These are phyloP conservation scores for Xylaria scruposa DNA, from an alignment of 495 filamentous ascomycete genomes.

Conservation along the genomic window DNA sequence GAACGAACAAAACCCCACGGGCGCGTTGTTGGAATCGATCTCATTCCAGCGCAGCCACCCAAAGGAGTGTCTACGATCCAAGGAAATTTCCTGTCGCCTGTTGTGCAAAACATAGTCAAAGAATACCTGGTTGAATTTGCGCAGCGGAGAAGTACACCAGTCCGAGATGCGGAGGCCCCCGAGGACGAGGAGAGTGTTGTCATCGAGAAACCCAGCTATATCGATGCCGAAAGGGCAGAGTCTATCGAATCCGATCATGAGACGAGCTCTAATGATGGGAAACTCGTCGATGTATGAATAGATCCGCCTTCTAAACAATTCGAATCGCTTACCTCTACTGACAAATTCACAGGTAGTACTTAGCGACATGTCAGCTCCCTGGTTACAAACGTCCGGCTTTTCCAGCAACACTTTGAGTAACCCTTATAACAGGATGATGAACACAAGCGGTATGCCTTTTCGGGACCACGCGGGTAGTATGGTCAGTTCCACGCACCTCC, in stretches of 20 bases:
- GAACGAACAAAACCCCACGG: constrained; percentile 77
- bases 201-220: constrained; percentile 55
- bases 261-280: constrained; percentile 41
- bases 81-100: constrained; percentile 80
- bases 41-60: constrained; percentile 90
- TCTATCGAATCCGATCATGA: constrained; percentile 42
- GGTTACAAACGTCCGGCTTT: constrained; percentile 77
- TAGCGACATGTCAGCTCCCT: constrained; percentile 99
- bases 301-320: not conserved
- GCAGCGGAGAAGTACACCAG: constrained; percentile 43
- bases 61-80: constrained; percentile 90
- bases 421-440: constrained; percentile 98
- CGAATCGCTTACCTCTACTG: constrained; percentile 11
- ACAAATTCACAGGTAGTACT: constrained; percentile 67
- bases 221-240: constrained; percentile 57
- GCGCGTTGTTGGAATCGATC: constrained; percentile 85
- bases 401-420: constrained; percentile 87
- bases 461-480: constrained; percentile 94
- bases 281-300: constrained; percentile 73
- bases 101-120: constrained; percentile 75
- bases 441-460: constrained; percentile 86
- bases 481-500: constrained; percentile 60
- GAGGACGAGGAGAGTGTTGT: constrained; percentile 34
- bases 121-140: constrained; percentile 70
- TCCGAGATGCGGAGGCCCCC: constrained; percentile 26